Evolutionary conservation across 192 early-diverging fungal genomes (phyloP).

Genomic region (Coemansia sp.): DNA sequence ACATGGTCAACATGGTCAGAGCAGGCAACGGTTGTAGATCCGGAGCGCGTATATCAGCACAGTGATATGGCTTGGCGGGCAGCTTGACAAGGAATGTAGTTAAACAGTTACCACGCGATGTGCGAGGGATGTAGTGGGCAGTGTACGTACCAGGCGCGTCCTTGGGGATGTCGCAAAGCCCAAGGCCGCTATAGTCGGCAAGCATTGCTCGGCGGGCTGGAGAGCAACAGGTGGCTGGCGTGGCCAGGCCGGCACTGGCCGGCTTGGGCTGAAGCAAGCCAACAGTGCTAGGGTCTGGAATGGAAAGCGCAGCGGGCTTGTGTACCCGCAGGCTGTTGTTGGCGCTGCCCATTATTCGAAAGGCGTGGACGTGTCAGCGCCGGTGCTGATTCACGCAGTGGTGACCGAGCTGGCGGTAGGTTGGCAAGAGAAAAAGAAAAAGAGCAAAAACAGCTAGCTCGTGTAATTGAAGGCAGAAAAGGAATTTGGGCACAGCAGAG

Average conservation of each 20-base stretch:
- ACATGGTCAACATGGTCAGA: slow-evolving; percentile 2
- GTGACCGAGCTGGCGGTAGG: too few species aligned
- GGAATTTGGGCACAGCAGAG: too few species aligned
- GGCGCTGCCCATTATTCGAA: neutral
- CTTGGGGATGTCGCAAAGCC: slow-evolving; percentile 16
- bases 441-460: too few species aligned
- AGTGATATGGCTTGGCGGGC: too few species aligned
- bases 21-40: neutral
- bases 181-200: slow-evolving; percentile 19
- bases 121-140: neutral
- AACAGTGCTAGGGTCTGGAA: neutral
- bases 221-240: neutral
- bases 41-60: too few species aligned
- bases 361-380: neutral
- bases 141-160: slow-evolving; percentile 31
- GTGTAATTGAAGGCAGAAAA: too few species aligned
- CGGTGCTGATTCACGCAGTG: neutral
- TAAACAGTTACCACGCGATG: too few species aligned
- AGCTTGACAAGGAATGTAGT: too few species aligned
- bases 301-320: slow-evolving; percentile 6
- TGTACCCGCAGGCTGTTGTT: slow-evolving; percentile 1
- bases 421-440: too few species aligned
- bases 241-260: neutral
- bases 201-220: neutral
- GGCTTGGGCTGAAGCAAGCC: neutral